phyloP scores from a whole-genome alignment of 306 rosid species.

The Dryas octopetala region DNA sequence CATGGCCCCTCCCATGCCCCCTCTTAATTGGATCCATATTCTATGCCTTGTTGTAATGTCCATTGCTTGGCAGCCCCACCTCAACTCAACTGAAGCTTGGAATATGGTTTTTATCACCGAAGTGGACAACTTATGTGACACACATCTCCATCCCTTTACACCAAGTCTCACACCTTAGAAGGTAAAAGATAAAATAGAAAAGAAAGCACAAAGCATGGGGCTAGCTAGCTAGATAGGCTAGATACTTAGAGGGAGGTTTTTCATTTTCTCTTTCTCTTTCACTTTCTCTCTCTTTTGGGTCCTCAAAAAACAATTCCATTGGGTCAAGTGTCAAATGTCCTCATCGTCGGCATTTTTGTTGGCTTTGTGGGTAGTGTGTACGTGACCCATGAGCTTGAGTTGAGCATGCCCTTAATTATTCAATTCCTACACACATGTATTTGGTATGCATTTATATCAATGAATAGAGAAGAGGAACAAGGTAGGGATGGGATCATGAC shows the following conservation, averaged over 20 bases:
- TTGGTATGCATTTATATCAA: slow-evolving; percentile 34
- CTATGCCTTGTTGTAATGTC: slow-evolving; percentile 54
- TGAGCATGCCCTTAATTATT: slow-evolving; percentile 8
- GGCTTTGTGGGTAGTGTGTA: slow-evolving; percentile 50
- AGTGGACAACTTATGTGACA: slow-evolving; percentile 54
- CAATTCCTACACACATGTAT: slow-evolving; percentile 15
- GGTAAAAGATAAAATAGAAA: neutral
- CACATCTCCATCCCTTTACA: slow-evolving; percentile 42
- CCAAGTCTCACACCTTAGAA: slow-evolving; percentile 21
- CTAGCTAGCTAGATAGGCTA: slow-evolving; percentile 29
- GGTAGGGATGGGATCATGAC: slow-evolving; percentile 40
- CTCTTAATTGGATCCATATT: slow-evolving; percentile 51
- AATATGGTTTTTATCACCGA: slow-evolving; percentile 44
- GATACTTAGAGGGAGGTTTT: slow-evolving; percentile 26
- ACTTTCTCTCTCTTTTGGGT: neutral
- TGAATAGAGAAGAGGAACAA: slow-evolving; percentile 31
- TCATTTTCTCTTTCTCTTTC: neutral
- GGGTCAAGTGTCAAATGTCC: slow-evolving; percentile 54
- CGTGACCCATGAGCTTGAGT: slow-evolving; percentile 46
- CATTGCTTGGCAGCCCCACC: slow-evolving; percentile 41
- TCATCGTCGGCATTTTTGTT: slow-evolving; percentile 34
- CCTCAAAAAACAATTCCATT: slow-evolving; percentile 14
- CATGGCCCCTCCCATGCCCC: slow-evolving; percentile 54
- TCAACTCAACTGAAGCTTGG: slow-evolving; percentile 42
- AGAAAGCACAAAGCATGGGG: slow-evolving; percentile 43